These are phyloP conservation scores for Cryptococcus depauperatus DNA, from an alignment of 1,284 basidiomycete genomes.

Conservation along the genomic window DNA sequence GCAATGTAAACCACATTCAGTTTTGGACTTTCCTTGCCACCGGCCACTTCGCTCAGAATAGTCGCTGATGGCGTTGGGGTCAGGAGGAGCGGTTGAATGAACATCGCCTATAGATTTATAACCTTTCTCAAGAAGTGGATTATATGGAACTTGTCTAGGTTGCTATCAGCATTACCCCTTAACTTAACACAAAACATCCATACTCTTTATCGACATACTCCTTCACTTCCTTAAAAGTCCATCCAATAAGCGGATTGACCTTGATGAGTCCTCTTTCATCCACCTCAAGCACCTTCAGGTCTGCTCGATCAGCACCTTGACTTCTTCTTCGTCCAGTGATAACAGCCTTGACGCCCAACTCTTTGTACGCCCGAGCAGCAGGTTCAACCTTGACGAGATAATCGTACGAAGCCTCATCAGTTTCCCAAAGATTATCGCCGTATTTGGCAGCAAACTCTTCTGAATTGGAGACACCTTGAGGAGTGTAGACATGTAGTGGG, in stretches of 20 bases:
- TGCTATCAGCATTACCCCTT: neutral
- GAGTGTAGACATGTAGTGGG: constrained; percentile 69
- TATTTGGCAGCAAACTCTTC: constrained; percentile 73
- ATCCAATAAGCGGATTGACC: constrained; percentile 86
- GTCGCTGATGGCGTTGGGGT: constrained; percentile 52
- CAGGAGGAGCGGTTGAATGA: constrained; percentile 74
- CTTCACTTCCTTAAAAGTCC: constrained; percentile 81
- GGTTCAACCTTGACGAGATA: constrained; percentile 95
- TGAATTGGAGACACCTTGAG: constrained; percentile 60
- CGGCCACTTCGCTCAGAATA: constrained; percentile 76
- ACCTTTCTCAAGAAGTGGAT: constrained; percentile 79
- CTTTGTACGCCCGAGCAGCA: constrained; percentile 75
- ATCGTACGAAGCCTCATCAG: constrained; percentile 81
- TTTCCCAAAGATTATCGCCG: constrained; percentile 81
- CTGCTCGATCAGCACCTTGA: constrained; percentile 79
- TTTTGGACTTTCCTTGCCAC: constrained; percentile 85
- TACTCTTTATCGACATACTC: constrained; percentile 71
- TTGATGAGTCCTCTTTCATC: constrained; percentile 89
- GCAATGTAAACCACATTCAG: constrained; percentile 89
- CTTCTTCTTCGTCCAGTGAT: constrained; percentile 90
- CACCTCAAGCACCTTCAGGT: constrained; percentile 77
- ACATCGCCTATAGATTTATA: constrained; percentile 95
- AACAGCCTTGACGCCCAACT: constrained; percentile 72
- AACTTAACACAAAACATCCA: constrained; percentile 15
- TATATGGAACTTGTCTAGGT: constrained; percentile 68